These are phyloP conservation scores for Medakamo hakoo DNA, from an alignment of 139 green algal species.

Conservation along the genomic window DNA sequence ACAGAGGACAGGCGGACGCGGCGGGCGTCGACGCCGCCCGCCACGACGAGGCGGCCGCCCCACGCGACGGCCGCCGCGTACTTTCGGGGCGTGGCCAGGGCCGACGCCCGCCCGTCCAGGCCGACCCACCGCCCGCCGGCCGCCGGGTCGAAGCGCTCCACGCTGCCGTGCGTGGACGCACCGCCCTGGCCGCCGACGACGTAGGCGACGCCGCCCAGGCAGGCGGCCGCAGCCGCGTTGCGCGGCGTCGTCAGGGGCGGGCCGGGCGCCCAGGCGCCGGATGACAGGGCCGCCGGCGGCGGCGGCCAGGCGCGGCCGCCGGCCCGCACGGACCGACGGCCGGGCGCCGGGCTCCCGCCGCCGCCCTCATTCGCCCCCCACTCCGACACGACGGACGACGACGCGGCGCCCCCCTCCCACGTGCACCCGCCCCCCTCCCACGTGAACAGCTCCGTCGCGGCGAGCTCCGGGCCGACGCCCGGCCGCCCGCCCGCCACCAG, in stretches of 20 bases:
- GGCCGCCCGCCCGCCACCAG: not conserved
- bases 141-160: conserved; percentile 18
- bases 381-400: too few relatives aligned
- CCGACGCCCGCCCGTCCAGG: conserved; percentile 13
- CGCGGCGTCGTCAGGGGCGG: conserved; percentile 14
- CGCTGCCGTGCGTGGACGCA: conserved; percentile 23
- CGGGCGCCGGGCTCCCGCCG: too few relatives aligned
- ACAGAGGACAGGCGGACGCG: conserved; percentile 19
- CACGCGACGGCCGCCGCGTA: conserved; percentile 26
- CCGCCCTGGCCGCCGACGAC: conserved; percentile 39
- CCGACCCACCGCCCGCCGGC: conserved; percentile 19
- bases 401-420: too few relatives aligned
- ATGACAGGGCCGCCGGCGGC: too few relatives aligned
- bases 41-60: conserved; percentile 31
- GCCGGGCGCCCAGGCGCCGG: not conserved
- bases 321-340: too few relatives aligned
- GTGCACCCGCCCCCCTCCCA: too few relatives aligned
- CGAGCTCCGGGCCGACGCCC: not conserved
- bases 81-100: conserved; percentile 22
- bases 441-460: not conserved
- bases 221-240: conserved; percentile 12
- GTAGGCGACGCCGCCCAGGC: conserved; percentile 19
- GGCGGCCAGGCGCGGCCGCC: too few relatives aligned
- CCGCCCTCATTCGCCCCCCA: too few relatives aligned
- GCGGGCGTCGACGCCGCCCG: conserved; percentile 36